A percentile compares a stretch with the other conserved stretches of the same genome.
Evolutionary conservation across 2,329 filamentous ascomycete genomes (phyloP).

Genomic region (Verticillium zaregamsianum): DNA sequence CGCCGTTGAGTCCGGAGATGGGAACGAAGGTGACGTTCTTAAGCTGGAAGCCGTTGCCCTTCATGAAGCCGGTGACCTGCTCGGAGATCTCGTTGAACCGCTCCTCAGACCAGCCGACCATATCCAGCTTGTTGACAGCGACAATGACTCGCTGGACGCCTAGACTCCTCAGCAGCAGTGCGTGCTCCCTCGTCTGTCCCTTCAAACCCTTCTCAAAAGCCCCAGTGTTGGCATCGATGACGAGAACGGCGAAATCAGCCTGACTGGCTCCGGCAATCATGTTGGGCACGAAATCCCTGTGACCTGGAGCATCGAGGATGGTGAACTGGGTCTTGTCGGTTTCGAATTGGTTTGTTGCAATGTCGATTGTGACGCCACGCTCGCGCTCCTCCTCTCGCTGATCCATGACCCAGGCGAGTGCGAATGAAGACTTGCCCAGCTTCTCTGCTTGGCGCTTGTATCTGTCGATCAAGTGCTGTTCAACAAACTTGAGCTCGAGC

Average conservation of each 20-base stretch:
- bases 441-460: constrained; percentile 85
- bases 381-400: constrained; percentile 84
- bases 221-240: constrained; percentile 85
- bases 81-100: constrained; percentile 82
- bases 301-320: constrained; percentile 91
- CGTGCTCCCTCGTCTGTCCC: constrained; percentile 92
- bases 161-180: constrained; percentile 82
- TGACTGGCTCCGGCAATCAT: constrained; percentile 98
- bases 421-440: constrained; percentile 92
- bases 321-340: constrained; percentile 85
- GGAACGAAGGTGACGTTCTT: constrained; percentile 86
- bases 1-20: constrained; percentile 82
- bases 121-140: constrained; percentile 93
- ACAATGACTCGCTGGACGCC: constrained; percentile 86
- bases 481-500: constrained; percentile 82
- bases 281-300: constrained; percentile 94
- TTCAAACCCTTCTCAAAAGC: constrained; percentile 92
- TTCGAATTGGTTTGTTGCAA: constrained; percentile 91
- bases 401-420: constrained; percentile 94
- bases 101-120: constrained; percentile 74
- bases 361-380: constrained; percentile 92
- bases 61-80: constrained; percentile 79
- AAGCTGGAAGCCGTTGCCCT: constrained; percentile 72
- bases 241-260: constrained; percentile 91
- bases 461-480: constrained; percentile 83